A percentile compares a stretch with the other conserved stretches of the same genome.
phyloP scores from a whole-genome alignment of 2,329 filamentous ascomycete genomes.

The Monilinia laxa region DNA sequence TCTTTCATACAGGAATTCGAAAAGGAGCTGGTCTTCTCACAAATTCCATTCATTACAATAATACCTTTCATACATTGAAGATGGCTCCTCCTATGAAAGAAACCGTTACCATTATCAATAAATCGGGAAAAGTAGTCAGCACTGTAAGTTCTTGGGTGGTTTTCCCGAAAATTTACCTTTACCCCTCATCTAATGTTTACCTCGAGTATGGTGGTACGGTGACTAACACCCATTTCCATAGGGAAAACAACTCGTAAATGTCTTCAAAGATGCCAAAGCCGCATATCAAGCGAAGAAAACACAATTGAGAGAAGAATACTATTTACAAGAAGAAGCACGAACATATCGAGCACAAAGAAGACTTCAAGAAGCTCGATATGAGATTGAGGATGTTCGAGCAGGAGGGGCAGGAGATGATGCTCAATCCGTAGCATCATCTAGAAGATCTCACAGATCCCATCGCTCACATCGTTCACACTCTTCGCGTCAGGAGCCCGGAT shows the following conservation, averaged over 20 bases:
- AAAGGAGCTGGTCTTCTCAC: slow-evolving; percentile 19
- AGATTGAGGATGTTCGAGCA: slow-evolving; percentile 32
- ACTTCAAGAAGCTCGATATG: slow-evolving; percentile 45
- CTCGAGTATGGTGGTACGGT: no score
- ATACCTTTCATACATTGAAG: slow-evolving; percentile 5
- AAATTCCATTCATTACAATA: neutral
- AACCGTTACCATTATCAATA: slow-evolving; percentile 87
- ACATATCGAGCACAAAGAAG: slow-evolving; percentile 52
- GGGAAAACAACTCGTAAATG: slow-evolving; percentile 85
- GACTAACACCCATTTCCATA: slow-evolving; percentile 41
- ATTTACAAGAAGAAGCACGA: slow-evolving; percentile 56
- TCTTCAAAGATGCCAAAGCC: slow-evolving; percentile 89
- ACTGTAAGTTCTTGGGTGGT: slow-evolving; percentile 57
- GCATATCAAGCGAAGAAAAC: slow-evolving; percentile 88
- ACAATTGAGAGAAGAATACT: slow-evolving; percentile 70
- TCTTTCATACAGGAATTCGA: neutral
- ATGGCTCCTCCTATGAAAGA: slow-evolving; percentile 50
- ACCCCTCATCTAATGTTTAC: slow-evolving; percentile 16
- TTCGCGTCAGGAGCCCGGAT: slow-evolving; percentile 15
- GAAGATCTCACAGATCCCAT: slow-evolving; percentile 29
- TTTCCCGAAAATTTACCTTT: slow-evolving; percentile 18
- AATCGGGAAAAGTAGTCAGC: slow-evolving; percentile 85
- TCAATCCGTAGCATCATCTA: slow-evolving; percentile 21
- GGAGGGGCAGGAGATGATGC: slow-evolving; percentile 2
- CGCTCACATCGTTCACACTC: slow-evolving; percentile 34